These are phyloP conservation scores for Fragilaria crotonensis DNA, from an alignment of 108 stramenopile species.

Conservation along the genomic window DNA sequence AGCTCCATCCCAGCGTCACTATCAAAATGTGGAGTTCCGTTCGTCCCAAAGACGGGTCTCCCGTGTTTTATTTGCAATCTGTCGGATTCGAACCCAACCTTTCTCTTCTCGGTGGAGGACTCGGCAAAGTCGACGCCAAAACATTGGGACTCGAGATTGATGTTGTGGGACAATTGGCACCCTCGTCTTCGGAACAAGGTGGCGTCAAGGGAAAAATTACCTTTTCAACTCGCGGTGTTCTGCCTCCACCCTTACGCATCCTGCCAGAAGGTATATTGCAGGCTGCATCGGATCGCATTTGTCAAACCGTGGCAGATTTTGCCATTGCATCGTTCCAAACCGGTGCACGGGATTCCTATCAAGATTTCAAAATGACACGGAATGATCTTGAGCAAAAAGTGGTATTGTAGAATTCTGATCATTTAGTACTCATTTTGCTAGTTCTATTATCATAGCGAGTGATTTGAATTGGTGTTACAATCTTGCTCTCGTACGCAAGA, in stretches of 20 bases:
- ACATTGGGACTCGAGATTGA: constrained; percentile 61
- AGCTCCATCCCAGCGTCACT: constrained; percentile 64
- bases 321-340: constrained; percentile 56
- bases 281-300: constrained; percentile 51
- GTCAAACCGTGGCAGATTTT: constrained; percentile 56
- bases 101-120: constrained; percentile 56
- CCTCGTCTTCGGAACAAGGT: constrained; percentile 47
- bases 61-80: constrained; percentile 57
- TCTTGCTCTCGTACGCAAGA: too few relatives aligned
- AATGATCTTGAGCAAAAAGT: too few relatives aligned
- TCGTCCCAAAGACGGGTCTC: constrained; percentile 9
- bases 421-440: too few relatives aligned
- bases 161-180: constrained; percentile 62
- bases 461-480: too few relatives aligned
- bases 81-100: constrained; percentile 72
- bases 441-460: too few relatives aligned
- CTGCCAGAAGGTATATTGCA: constrained; percentile 50
- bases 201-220: constrained; percentile 69
- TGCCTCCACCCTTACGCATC: constrained; percentile 58
- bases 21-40: constrained; percentile 55
- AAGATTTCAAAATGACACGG: too few relatives aligned
- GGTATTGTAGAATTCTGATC: too few relatives aligned
- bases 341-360: constrained; percentile 36
- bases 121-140: constrained; percentile 30
- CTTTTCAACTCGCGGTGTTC: constrained; percentile 46